A percentile compares a stretch with the other conserved stretches of the same genome.
These are phyloP conservation scores for Phytophthora agathidicida DNA, from an alignment of 352 stramenopile species.

Conservation along the genomic window DNA sequence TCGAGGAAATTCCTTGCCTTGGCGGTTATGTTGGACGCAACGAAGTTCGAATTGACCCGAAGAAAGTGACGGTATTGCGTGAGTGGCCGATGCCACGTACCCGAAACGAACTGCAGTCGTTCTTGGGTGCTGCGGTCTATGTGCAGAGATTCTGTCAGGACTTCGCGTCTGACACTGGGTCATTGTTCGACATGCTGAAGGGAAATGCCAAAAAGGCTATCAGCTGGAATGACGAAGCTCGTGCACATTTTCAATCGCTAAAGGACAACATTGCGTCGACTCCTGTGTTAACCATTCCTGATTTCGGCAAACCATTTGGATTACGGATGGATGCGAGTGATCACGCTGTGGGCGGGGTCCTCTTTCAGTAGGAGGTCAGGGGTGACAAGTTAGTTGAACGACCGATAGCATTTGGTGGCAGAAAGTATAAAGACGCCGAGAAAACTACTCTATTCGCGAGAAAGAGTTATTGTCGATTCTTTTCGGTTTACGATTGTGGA, in stretches of 20 bases:
- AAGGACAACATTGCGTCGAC: not conserved
- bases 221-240: not conserved
- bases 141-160: conserved; percentile 15
- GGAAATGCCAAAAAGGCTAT: not conserved
- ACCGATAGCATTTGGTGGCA: conserved; percentile 7
- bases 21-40: conserved; percentile 28
- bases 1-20: conserved; percentile 26
- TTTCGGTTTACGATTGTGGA: conserved; percentile 12
- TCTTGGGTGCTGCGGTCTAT: conserved; percentile 13
- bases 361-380: conserved; percentile 9
- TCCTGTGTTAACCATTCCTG: conserved; percentile 3
- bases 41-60: conserved; percentile 15
- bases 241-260: not conserved
- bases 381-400: not conserved
- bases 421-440: conserved; percentile 15
- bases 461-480: conserved; percentile 20
- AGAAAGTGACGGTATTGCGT: conserved; percentile 16
- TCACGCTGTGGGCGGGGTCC: conserved; percentile 6
- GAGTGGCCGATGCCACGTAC: conserved; percentile 19
- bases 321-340: conserved; percentile 13
- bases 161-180: conserved; percentile 8
- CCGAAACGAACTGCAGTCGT: conserved; percentile 15
- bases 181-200: conserved; percentile 19
- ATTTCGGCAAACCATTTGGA: conserved; percentile 5
- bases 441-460: conserved; percentile 13